These are phyloP conservation scores for Pichia sp. DNA, from an alignment of 1,139 yeast species.

Conservation along the genomic window DNA sequence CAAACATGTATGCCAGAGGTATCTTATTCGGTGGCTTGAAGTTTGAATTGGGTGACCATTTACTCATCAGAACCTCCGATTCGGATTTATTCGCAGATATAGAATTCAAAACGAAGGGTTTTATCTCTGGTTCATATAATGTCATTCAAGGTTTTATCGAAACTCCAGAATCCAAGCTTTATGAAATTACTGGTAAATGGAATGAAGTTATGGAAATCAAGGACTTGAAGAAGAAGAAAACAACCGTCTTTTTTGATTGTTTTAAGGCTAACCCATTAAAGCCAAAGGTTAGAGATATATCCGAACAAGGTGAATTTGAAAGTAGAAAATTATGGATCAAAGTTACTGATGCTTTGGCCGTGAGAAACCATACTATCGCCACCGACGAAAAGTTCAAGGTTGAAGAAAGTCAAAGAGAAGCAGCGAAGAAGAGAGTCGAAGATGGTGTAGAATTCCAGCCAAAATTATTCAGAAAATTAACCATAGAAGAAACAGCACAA, in stretches of 20 bases:
- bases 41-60: conserved; percentile 90
- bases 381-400: conserved; percentile 85
- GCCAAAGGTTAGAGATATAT: conserved; percentile 75
- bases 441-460: conserved; percentile 84
- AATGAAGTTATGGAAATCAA: conserved; percentile 79
- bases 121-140: conserved; percentile 89
- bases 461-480: conserved; percentile 56
- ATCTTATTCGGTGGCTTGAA: conserved; percentile 86
- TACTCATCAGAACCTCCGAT: conserved; percentile 64
- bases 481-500: conserved; percentile 36
- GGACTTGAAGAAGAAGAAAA: conserved; percentile 35
- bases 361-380: conserved; percentile 75
- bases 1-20: conserved; percentile 95
- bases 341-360: conserved; percentile 74
- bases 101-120: conserved; percentile 94
- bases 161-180: conserved; percentile 55
- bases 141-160: conserved; percentile 77
- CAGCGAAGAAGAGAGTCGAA: conserved; percentile 71
- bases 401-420: conserved; percentile 77
- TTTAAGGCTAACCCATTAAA: conserved; percentile 45
- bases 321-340: conserved; percentile 81
- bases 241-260: conserved; percentile 63
- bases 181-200: conserved; percentile 87
- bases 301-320: conserved; percentile 78
- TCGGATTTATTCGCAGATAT: conserved; percentile 71